A percentile compares a stretch with the other conserved stretches of the same genome.
phyloP scores from a whole-genome alignment of 768 basidiomycete species.

The Leucosporidium creatinivorum region DNA sequence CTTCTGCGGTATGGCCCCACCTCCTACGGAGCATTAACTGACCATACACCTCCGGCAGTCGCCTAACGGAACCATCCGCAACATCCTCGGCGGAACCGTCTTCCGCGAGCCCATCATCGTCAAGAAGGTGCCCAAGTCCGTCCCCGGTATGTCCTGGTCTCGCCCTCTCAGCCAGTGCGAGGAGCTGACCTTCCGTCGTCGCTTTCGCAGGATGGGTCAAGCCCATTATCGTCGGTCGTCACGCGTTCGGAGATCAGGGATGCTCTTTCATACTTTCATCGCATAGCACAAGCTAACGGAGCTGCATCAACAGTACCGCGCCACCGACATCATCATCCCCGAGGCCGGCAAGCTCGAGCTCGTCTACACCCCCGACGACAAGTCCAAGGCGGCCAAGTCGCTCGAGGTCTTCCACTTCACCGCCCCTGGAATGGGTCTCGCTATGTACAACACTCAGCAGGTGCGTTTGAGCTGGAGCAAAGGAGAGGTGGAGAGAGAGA shows the following conservation, averaged over 20 bases:
- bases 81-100: slow-evolving; percentile 95
- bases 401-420: slow-evolving; percentile 91
- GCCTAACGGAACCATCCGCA: slow-evolving; percentile 62
- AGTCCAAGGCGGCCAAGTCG: slow-evolving; percentile 43
- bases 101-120: slow-evolving; percentile 98
- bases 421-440: slow-evolving; percentile 83
- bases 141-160: slow-evolving; percentile 49
- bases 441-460: slow-evolving; percentile 91
- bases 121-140: slow-evolving; percentile 76
- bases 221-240: slow-evolving; percentile 91
- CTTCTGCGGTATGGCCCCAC: too few relatives aligned
- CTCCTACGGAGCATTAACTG: too few relatives aligned
- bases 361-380: slow-evolving; percentile 70
- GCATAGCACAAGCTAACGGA: slow-evolving; percentile 26
- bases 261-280: slow-evolving; percentile 39
- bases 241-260: slow-evolving; percentile 89
- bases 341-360: slow-evolving; percentile 91
- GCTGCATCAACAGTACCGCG: slow-evolving; percentile 58
- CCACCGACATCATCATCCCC: slow-evolving; percentile 84
- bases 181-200: background rate
- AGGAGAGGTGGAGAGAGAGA: too few relatives aligned
- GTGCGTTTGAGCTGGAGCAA: slow-evolving; percentile 45
- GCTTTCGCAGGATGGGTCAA: slow-evolving; percentile 73
- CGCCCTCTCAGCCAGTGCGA: background rate
- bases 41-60: slow-evolving; percentile 9